Evolutionary conservation across 306 rosid genomes (phyloP).

Genomic region (Dryas alaskensis): DNA sequence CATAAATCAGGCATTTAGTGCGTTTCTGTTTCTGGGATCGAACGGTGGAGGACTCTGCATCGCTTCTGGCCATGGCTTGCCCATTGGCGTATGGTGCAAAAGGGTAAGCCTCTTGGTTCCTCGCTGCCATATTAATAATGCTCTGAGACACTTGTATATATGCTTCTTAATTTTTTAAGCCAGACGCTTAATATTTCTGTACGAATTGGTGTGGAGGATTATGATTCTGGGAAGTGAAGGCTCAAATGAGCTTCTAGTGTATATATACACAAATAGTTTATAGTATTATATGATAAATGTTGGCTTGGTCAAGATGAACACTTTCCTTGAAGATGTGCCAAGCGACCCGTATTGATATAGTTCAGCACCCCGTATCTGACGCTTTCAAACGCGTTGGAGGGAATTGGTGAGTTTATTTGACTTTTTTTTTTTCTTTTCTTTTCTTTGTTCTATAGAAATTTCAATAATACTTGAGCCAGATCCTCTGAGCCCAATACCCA

Average conservation of each 20-base stretch:
- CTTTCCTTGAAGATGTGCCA: neutral
- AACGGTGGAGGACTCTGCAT: conserved; percentile 1
- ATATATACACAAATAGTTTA: too few species aligned
- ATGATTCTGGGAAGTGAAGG: neutral
- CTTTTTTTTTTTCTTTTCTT: too few species aligned
- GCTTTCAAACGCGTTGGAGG: neutral
- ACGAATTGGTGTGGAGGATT: too few species aligned
- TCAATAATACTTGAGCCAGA: too few species aligned
- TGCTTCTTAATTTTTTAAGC: too few species aligned
- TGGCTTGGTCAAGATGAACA: neutral
- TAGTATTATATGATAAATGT: too few species aligned
- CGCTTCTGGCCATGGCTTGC: conserved; percentile 17
- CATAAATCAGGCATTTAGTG: neutral
- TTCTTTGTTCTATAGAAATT: too few species aligned
- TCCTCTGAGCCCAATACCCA: too few species aligned
- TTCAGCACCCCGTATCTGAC: conserved; percentile 9
- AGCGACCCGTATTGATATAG: neutral
- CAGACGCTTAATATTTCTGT: too few species aligned
- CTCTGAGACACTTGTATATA: neutral
- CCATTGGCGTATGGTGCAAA: conserved; percentile 6
- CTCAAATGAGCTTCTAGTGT: neutral
- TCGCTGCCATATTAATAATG: conserved; percentile 1
- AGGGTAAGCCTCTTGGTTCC: conserved; percentile 8
- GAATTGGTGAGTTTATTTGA: neutral
- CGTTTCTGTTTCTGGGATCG: neutral